Evolutionary conservation across 345 rosid genomes (phyloP).

Genomic region (Cardamine chenopodiifolia): DNA sequence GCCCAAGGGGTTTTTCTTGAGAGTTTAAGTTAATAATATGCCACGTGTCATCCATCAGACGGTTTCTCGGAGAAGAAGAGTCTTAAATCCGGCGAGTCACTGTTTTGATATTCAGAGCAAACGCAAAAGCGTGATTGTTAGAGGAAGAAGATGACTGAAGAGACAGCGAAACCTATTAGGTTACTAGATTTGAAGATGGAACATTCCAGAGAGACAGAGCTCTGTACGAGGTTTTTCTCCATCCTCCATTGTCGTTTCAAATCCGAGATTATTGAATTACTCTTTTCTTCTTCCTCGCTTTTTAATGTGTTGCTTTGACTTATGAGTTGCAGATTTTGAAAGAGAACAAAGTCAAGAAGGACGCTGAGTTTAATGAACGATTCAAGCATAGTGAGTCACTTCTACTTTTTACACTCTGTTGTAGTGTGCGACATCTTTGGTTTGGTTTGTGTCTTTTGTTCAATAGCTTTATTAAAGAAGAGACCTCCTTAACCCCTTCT

Average conservation of each 20-base stretch:
- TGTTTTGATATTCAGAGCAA: conserved; percentile 2
- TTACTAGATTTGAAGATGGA: conserved; percentile 91
- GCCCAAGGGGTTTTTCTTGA: not conserved
- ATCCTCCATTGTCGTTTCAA: not conserved
- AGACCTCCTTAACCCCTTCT: not conserved
- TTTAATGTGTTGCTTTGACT: not conserved
- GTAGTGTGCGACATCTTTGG: too few relatives aligned
- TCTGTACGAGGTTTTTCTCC: conserved; percentile 63
- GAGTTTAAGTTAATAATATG: not conserved
- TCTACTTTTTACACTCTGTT: not conserved
- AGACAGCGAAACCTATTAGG: conserved; percentile 57
- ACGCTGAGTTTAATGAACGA: conserved; percentile 95
- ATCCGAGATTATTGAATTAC: not conserved
- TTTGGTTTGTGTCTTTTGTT: not conserved
- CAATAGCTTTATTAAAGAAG: not conserved
- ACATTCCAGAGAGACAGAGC: conserved; percentile 93
- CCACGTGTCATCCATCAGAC: conserved; percentile 16
- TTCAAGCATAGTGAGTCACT: conserved; percentile 84
- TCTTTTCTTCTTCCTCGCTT: not conserved
- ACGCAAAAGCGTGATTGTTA: not conserved
- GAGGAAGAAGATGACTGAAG: conserved; percentile 66
- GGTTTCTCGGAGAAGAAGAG: not conserved
- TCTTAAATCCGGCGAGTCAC: not conserved
- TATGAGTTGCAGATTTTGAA: conserved; percentile 62
- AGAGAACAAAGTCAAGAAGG: conserved; percentile 94